A percentile compares a stretch with the other conserved stretches of the same genome.
Conservation (phyloP, 345 rosid genomes). For the rapeseed (Brassica napus) region DNA sequence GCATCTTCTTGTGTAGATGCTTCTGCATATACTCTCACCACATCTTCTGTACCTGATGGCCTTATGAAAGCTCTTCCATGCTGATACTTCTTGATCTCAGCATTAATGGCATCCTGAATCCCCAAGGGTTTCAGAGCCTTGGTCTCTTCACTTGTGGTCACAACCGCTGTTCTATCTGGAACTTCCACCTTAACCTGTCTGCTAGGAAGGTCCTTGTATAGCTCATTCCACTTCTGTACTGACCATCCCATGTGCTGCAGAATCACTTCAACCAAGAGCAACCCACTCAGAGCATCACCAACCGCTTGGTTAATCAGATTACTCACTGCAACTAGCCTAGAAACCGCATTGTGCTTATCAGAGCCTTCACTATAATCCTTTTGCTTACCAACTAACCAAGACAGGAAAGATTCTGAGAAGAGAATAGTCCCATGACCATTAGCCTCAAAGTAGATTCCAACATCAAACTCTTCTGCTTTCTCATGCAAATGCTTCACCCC, state of each 20-base stretch:
- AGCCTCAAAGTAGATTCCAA: conserved; percentile 95
- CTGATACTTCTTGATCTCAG: conserved; percentile 61
- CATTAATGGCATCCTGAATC: conserved; percentile 81
- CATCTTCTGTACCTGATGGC: conserved; percentile 96
- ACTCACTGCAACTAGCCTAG: conserved; percentile 76
- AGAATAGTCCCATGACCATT: conserved; percentile 97
- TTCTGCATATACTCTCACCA: conserved; percentile 94
- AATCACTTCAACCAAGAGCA: conserved; percentile 91
- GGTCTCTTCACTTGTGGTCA: conserved; percentile 78
- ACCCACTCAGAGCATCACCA: conserved; percentile 89
- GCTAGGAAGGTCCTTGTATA: conserved; percentile 89
- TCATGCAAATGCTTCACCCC: conserved; percentile 91
- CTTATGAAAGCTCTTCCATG: conserved; percentile 79
- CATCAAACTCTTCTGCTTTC: conserved; percentile 75
- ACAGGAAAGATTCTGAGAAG: conserved; percentile 61
- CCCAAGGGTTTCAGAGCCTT: conserved; percentile 68
- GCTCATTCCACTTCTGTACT: conserved; percentile 67
- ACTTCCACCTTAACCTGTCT: conserved; percentile 92
- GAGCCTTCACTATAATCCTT: conserved; percentile 62
- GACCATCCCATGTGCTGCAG: conserved; percentile 84
- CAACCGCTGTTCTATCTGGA: conserved; percentile 74
- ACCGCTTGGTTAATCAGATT: conserved; percentile 91
- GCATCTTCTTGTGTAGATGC: conserved; percentile 84
- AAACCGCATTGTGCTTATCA: conserved; percentile 67
- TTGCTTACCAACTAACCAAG: conserved; percentile 57